Evolutionary conservation across 108 stramenopile genomes (phyloP).

Genomic region (Chaetoceros tenuissimus): DNA sequence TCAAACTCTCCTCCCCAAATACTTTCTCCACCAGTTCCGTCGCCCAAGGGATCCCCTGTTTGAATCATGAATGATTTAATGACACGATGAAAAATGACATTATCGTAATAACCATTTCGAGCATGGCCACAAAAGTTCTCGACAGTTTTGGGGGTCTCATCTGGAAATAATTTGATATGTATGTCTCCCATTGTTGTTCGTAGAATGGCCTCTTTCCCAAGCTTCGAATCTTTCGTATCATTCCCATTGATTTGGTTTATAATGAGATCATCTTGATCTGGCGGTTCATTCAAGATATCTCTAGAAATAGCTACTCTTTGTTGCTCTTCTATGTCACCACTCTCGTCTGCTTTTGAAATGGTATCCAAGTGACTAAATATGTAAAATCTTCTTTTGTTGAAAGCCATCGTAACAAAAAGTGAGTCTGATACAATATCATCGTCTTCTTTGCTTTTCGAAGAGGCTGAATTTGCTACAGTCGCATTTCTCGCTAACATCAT

Average conservation of each 20-base stretch:
- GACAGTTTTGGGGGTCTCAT: constrained; percentile 85
- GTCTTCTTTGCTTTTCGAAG: constrained; percentile 29
- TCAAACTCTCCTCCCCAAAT: constrained; percentile 99
- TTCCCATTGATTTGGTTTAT: constrained; percentile 11
- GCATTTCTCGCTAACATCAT: constrained; percentile 67
- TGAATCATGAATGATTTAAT: constrained; percentile 96
- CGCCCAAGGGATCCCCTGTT: constrained; percentile 96
- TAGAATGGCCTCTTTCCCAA: constrained; percentile 72
- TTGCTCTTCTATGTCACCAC: constrained; percentile 28
- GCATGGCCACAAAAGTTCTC: constrained; percentile 94
- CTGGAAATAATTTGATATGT: constrained; percentile 75
- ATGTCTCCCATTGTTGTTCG: constrained; percentile 98
- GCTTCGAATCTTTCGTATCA: constrained; percentile 12
- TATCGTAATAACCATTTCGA: constrained; percentile 92
- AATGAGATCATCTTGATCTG: constrained; percentile 71
- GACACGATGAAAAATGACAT: constrained; percentile 96
- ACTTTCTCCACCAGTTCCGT: constrained; percentile 99
- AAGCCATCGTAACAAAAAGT: constrained; percentile 70
- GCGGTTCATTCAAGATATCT: constrained; percentile 93
- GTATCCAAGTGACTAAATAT: constrained; percentile 88
- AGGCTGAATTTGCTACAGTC: constrained; percentile 22
- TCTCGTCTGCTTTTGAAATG: constrained; percentile 14
- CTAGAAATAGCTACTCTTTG: constrained; percentile 39
- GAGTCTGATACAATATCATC: constrained; percentile 50
- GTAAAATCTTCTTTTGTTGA: constrained; percentile 88